Conservation (phyloP, 352 stramenopile genomes). For the Globisporangium takayamanum region DNA sequence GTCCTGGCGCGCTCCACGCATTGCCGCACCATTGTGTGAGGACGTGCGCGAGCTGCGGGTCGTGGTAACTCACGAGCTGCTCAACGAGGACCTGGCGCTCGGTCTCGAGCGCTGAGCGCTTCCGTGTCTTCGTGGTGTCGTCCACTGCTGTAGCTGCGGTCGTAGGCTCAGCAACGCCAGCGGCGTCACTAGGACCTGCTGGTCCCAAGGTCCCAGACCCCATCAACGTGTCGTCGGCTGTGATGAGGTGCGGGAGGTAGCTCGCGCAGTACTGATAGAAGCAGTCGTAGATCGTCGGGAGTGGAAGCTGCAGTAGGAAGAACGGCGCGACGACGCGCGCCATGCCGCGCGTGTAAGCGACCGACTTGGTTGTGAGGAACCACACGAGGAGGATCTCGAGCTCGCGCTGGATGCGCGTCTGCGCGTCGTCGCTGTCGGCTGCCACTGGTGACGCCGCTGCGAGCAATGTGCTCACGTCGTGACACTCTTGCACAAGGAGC, state of each 20-base stretch:
- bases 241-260: conserved; percentile 70
- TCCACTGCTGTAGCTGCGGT: background rate
- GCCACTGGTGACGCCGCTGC: conserved; percentile 1
- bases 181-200: background rate
- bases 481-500: conserved; percentile 52
- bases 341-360: conserved; percentile 69
- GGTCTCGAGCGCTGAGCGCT: conserved; percentile 1
- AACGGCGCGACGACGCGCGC: conserved; percentile 68
- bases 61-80: conserved; percentile 71
- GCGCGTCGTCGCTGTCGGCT: conserved; percentile 1
- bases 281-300: conserved; percentile 80
- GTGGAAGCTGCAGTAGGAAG: conserved; percentile 60
- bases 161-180: background rate
- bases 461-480: conserved; percentile 34
- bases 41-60: conserved; percentile 54
- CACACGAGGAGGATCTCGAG: conserved; percentile 73
- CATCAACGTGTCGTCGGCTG: conserved; percentile 16
- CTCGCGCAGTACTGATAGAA: conserved; percentile 80
- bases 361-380: conserved; percentile 78
- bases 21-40: conserved; percentile 68
- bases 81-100: conserved; percentile 65
- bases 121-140: conserved; percentile 22
- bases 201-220: no score
- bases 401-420: conserved; percentile 43
- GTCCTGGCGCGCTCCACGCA: conserved; percentile 55